phyloP scores from a whole-genome alignment of 2,329 filamentous ascomycete genomes.

The Exophiala spinifera region DNA sequence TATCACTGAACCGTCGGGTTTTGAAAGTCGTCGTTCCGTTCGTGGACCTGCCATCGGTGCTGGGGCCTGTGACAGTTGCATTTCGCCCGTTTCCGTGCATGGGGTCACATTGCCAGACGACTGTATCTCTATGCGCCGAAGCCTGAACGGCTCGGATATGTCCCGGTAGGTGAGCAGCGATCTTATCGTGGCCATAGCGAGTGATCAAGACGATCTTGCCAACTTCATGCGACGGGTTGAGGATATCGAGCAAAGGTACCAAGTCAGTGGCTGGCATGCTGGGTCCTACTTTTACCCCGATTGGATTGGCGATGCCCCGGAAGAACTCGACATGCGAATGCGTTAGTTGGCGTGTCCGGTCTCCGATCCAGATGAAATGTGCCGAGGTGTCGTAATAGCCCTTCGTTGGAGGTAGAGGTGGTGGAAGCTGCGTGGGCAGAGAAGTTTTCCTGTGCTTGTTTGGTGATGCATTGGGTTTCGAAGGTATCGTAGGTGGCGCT shows the following conservation, averaged over 20 bases:
- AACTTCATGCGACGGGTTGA: slow-evolving; percentile 77
- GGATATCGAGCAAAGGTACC: slow-evolving; percentile 71
- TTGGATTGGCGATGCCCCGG: slow-evolving; percentile 90
- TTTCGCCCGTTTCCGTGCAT: slow-evolving; percentile 83
- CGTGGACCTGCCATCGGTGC: slow-evolving; percentile 43
- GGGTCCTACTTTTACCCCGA: slow-evolving; percentile 94
- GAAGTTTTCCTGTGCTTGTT: slow-evolving; percentile 27
- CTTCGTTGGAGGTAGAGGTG: slow-evolving; percentile 39
- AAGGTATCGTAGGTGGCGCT: slow-evolving; percentile 27
- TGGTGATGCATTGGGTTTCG: slow-evolving; percentile 8
- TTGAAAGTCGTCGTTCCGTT: slow-evolving; percentile 73
- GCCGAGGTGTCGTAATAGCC: slow-evolving; percentile 92
- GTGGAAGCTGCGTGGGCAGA: slow-evolving; percentile 30
- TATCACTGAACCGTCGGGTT: slow-evolving; percentile 85
- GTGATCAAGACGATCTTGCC: slow-evolving; percentile 97
- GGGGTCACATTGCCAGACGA: slow-evolving; percentile 97
- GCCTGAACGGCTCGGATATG: slow-evolving; percentile 87
- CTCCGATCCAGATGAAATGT: slow-evolving; percentile 98
- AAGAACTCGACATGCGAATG: slow-evolving; percentile 97
- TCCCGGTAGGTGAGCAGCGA: slow-evolving; percentile 69
- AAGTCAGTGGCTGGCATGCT: slow-evolving; percentile 75
- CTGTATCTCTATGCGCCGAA: slow-evolving; percentile 60
- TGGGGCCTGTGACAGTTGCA: slow-evolving; percentile 34
- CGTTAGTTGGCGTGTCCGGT: slow-evolving; percentile 89
- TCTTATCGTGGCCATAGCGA: slow-evolving; percentile 79